Evolutionary conservation across 768 basidiomycete genomes (phyloP).

Genomic region (Rhizopogon salebrosus): DNA sequence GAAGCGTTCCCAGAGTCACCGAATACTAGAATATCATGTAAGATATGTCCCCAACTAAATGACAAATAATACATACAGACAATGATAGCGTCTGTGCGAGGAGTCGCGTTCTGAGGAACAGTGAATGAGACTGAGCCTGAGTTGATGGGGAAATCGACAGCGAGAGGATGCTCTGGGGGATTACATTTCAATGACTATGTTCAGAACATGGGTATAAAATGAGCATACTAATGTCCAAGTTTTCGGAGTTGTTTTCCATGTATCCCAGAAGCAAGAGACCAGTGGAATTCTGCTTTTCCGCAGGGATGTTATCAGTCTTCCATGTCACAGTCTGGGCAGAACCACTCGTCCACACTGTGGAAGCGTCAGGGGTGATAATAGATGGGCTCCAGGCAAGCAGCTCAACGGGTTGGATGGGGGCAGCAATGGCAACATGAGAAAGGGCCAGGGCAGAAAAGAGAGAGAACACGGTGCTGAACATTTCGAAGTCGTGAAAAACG

Average conservation of each 20-base stretch:
- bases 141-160: slow-evolving; percentile 46
- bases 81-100: slow-evolving; percentile 50
- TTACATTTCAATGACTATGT: slow-evolving; percentile 5
- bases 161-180: slow-evolving; percentile 50
- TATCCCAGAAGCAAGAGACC: slow-evolving; percentile 45
- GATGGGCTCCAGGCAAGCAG: slow-evolving; percentile 35
- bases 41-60: neutral
- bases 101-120: slow-evolving; percentile 42
- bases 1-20: slow-evolving; percentile 66
- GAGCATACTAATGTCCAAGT: slow-evolving; percentile 44
- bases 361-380: slow-evolving; percentile 34
- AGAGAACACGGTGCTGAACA: slow-evolving; percentile 17
- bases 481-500: slow-evolving; percentile 16
- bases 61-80: slow-evolving; percentile 43
- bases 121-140: slow-evolving; percentile 43
- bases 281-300: slow-evolving; percentile 25
- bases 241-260: slow-evolving; percentile 32
- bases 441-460: slow-evolving; percentile 27
- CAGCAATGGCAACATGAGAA: slow-evolving; percentile 21
- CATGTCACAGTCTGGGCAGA: slow-evolving; percentile 38
- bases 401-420: slow-evolving; percentile 23
- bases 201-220: neutral
- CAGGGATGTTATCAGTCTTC: slow-evolving; percentile 34
- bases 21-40: slow-evolving; percentile 38
- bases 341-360: slow-evolving; percentile 33